Conservation (phyloP, 768 basidiomycete species). For the Kwoniella europaea region DNA sequence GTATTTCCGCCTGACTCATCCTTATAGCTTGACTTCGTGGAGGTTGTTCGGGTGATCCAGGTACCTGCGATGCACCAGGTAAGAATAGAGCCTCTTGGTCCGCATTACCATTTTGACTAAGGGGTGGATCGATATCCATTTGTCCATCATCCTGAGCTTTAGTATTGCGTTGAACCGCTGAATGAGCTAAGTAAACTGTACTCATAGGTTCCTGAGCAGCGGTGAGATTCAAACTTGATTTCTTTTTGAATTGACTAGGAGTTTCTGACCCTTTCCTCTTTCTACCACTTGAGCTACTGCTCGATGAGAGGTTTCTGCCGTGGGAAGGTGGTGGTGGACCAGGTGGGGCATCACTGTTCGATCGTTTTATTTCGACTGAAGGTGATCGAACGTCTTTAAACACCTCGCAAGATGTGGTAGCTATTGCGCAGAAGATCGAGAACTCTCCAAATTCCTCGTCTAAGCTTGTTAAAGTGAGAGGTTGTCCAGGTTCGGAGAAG, state of each 20-base stretch:
- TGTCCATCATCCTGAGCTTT: background rate
- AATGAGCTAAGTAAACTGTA: background rate
- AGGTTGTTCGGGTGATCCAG: background rate
- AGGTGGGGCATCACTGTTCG: conserved; percentile 3
- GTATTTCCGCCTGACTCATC: conserved; percentile 32
- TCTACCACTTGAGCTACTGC: background rate
- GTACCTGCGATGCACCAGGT: conserved; percentile 11
- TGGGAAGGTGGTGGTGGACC: background rate
- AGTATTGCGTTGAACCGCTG: background rate
- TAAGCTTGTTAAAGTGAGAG: conserved; percentile 48
- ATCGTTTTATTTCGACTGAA: conserved; percentile 19
- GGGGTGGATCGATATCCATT: conserved; percentile 1
- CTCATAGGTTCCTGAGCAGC: conserved; percentile 4
- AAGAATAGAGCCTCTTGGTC: conserved; percentile 7
- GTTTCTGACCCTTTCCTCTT: conserved; percentile 16
- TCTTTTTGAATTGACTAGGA: conserved; percentile 10
- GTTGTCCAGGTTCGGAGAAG: conserved; percentile 53
- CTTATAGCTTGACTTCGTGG: conserved; percentile 3
- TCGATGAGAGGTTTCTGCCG: background rate
- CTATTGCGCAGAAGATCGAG: conserved; percentile 54
- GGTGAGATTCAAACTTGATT: conserved; percentile 19
- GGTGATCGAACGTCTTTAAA: conserved; percentile 32
- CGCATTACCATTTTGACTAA: background rate
- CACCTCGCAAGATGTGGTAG: conserved; percentile 53
- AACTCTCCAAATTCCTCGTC: conserved; percentile 35